These are phyloP conservation scores for Xenoacremonium recifei DNA, from an alignment of 2,329 filamentous ascomycete species.

Conservation along the genomic window DNA sequence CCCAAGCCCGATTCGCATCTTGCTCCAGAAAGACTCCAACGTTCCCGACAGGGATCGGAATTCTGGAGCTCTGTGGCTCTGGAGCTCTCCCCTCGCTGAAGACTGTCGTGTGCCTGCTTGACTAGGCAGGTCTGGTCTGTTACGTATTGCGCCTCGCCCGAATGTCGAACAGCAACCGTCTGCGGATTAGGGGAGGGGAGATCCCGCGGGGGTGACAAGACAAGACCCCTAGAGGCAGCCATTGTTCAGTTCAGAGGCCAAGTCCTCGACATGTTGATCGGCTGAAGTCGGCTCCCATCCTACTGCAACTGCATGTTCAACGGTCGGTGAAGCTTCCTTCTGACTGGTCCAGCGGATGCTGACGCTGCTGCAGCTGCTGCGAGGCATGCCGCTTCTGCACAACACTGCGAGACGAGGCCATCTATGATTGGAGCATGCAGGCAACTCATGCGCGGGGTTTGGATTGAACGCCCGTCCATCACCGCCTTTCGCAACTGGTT, in stretches of 20 bases:
- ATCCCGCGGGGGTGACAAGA: too few relatives aligned
- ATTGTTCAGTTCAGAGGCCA: background rate
- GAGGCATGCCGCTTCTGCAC: conserved; percentile 7
- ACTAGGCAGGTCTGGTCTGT: background rate
- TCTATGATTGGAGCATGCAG: too few relatives aligned
- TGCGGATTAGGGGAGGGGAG: too few relatives aligned
- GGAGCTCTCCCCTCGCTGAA: conserved; percentile 1
- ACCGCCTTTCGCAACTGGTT: conserved; percentile 12
- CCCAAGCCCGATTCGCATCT: background rate
- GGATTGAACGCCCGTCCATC: too few relatives aligned
- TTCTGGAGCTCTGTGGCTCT: too few relatives aligned
- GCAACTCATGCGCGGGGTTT: too few relatives aligned
- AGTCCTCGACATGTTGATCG: conserved; percentile 1
- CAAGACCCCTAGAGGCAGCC: too few relatives aligned
- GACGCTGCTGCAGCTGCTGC: conserved; percentile 4
- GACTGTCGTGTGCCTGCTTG: conserved; percentile 5
- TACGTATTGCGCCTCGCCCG: too few relatives aligned
- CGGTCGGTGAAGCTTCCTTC: background rate
- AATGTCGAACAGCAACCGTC: too few relatives aligned
- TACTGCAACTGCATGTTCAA: too few relatives aligned
- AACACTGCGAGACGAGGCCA: conserved; percentile 1
- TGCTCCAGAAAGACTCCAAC: background rate
- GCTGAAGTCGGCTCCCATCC: conserved; percentile 7
- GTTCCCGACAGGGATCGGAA: conserved; percentile 2
- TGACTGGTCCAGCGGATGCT: background rate